phyloP scores from a whole-genome alignment of 2,329 filamentous ascomycete genomes.

The Aaosphaeria arxii region DNA sequence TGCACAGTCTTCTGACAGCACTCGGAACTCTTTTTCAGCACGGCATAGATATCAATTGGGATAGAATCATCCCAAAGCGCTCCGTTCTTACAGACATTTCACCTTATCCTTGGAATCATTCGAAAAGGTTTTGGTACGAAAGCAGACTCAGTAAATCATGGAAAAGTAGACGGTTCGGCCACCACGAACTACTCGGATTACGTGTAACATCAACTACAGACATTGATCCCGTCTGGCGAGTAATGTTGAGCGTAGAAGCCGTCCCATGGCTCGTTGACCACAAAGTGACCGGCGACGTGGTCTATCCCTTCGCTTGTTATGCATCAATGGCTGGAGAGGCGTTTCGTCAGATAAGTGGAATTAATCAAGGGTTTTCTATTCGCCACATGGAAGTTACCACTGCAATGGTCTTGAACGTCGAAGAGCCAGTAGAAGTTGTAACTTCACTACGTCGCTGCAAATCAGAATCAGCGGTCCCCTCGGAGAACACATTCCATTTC shows the following conservation, averaged over 20 bases:
- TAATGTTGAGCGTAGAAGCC: slow-evolving; percentile 29
- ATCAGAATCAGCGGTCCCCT: not conserved
- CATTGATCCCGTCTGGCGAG: slow-evolving; percentile 7
- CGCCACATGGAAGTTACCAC: slow-evolving; percentile 5
- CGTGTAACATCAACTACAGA: not conserved
- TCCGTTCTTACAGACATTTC: slow-evolving; percentile 6
- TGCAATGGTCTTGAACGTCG: slow-evolving; percentile 7
- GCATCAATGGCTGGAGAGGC: slow-evolving; percentile 41
- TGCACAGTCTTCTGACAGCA: slow-evolving; percentile 2
- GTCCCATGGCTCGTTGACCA: slow-evolving; percentile 48
- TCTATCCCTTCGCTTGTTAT: slow-evolving; percentile 47
- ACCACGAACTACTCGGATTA: slow-evolving; percentile 13
- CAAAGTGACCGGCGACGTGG: slow-evolving; percentile 33
- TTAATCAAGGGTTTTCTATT: not conserved
- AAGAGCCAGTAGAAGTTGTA: slow-evolving; percentile 4
- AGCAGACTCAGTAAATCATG: slow-evolving; percentile 4
- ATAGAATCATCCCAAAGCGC: not conserved
- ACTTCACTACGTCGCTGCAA: slow-evolving; percentile 7
- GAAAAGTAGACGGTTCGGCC: not conserved
- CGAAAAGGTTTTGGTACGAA: slow-evolving; percentile 14
- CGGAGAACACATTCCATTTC: not conserved
- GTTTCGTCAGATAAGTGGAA: slow-evolving; percentile 7
- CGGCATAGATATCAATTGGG: slow-evolving; percentile 3
- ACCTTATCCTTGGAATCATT: slow-evolving; percentile 12
- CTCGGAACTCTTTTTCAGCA: slow-evolving; percentile 8